These are phyloP conservation scores for Viola odorata DNA, from an alignment of 345 rosid species.

Conservation along the genomic window DNA sequence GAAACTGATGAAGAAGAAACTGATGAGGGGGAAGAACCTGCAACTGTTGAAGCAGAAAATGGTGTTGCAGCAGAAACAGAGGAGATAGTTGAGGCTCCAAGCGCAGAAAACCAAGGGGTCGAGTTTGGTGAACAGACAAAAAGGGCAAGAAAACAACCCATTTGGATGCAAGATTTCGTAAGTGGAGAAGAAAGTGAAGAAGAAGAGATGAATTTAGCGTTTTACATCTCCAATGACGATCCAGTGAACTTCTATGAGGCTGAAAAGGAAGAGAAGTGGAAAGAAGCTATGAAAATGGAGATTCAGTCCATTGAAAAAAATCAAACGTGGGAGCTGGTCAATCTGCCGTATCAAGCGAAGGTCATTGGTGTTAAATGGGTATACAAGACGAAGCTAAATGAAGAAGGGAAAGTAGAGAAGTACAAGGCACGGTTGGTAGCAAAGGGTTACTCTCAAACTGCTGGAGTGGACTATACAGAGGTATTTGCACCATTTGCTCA, in stretches of 20 bases:
- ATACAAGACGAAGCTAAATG: background rate
- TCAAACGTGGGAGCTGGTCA: background rate
- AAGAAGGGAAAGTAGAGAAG: background rate
- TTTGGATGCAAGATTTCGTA: background rate
- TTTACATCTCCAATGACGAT: background rate
- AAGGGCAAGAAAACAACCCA: background rate
- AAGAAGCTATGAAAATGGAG: background rate
- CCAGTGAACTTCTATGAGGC: background rate
- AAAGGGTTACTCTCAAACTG: background rate
- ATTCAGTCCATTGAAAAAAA: background rate
- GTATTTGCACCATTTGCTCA: background rate
- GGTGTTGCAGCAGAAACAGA: background rate
- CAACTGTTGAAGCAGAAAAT: background rate
- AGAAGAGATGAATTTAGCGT: background rate
- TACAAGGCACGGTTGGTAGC: background rate
- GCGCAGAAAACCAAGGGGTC: background rate
- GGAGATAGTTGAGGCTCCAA: background rate
- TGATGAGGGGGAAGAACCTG: background rate
- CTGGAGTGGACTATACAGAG: slow-evolving; percentile 1
- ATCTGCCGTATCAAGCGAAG: background rate
- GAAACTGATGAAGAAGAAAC: background rate
- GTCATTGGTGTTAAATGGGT: background rate
- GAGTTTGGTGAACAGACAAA: background rate
- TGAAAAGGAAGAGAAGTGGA: background rate
- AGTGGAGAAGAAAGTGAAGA: background rate